These are phyloP conservation scores for Suillus decipiens DNA, from an alignment of 768 basidiomycete genomes.

Conservation along the genomic window DNA sequence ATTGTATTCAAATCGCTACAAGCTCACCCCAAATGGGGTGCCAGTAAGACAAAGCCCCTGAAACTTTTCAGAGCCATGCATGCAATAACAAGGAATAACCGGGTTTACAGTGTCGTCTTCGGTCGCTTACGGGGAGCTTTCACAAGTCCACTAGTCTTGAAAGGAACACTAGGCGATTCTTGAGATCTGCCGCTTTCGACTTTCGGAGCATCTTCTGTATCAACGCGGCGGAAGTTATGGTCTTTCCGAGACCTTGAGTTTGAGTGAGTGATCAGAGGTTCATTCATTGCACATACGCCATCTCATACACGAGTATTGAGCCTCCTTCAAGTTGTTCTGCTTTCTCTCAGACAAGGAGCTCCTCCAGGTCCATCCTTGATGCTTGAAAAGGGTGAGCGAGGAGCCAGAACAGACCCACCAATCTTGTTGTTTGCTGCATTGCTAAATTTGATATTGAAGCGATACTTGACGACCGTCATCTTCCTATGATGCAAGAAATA, in stretches of 20 bases:
- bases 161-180: neutral
- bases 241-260: conserved; percentile 2
- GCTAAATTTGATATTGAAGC: neutral
- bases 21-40: neutral
- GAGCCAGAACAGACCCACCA: neutral
- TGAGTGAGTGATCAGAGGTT: neutral
- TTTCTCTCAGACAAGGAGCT: neutral
- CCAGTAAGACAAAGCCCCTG: conserved; percentile 1
- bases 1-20: neutral
- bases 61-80: neutral
- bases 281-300: neutral
- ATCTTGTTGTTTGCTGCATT: neutral
- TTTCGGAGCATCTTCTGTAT: neutral
- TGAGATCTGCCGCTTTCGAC: neutral
- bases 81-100: neutral
- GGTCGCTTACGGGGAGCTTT: neutral
- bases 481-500: conserved; percentile 3
- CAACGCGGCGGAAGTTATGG: neutral
- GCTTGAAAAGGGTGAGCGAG: neutral
- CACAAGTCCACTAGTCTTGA: neutral
- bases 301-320: neutral
- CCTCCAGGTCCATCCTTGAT: conserved; percentile 6
- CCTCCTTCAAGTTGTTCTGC: neutral
- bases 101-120: neutral
- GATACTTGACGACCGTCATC: neutral